Conservation (phyloP, 1,139 yeast species). For the Suhomyces terraborum region DNA sequence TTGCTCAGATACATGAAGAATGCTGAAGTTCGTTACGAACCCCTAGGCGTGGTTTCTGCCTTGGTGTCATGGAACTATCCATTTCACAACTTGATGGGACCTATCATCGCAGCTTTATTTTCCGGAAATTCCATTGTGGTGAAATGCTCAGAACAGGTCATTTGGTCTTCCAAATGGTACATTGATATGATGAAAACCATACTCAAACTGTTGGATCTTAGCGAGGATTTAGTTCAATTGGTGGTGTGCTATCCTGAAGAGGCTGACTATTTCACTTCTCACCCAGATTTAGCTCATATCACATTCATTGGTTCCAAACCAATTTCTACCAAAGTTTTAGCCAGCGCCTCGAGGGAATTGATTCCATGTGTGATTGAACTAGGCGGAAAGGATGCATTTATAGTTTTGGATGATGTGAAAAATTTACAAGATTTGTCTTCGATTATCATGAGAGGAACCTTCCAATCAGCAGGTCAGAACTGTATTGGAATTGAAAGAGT, state of each 20-base stretch:
- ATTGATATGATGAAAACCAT: slow-evolving; percentile 69
- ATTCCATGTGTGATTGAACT: slow-evolving; percentile 94
- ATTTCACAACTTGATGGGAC: slow-evolving; percentile 89
- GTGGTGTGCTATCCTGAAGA: slow-evolving; percentile 79
- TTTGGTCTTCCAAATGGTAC: slow-evolving; percentile 89
- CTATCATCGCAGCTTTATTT: slow-evolving; percentile 81
- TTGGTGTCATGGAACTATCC: slow-evolving; percentile 97
- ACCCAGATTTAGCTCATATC: slow-evolving; percentile 78
- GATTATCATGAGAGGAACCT: slow-evolving; percentile 87
- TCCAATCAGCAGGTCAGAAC: slow-evolving; percentile 96
- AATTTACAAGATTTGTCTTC: slow-evolving; percentile 67
- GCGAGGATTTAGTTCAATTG: slow-evolving; percentile 81
- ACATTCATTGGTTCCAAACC: slow-evolving; percentile 96
- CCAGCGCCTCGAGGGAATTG: slow-evolving; percentile 76
- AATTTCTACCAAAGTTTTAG: slow-evolving; percentile 85
- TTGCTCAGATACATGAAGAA: slow-evolving; percentile 72
- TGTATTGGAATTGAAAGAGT: slow-evolving; percentile 97
- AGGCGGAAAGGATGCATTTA: slow-evolving; percentile 92
- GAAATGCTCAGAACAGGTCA: slow-evolving; percentile 93
- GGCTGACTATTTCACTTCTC: slow-evolving; percentile 82
- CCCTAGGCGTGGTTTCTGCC: slow-evolving; percentile 86
- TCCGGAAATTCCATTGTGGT: slow-evolving; percentile 90
- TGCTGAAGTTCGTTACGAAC: slow-evolving; percentile 92
- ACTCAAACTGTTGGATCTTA: slow-evolving; percentile 68
- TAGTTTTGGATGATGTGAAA: slow-evolving; percentile 75